Percentiles rank a stretch among this genome's conserved stretches.
phyloP scores from a whole-genome alignment of 306 rosid genomes.

The Herpetospermum pedunculosum region DNA sequence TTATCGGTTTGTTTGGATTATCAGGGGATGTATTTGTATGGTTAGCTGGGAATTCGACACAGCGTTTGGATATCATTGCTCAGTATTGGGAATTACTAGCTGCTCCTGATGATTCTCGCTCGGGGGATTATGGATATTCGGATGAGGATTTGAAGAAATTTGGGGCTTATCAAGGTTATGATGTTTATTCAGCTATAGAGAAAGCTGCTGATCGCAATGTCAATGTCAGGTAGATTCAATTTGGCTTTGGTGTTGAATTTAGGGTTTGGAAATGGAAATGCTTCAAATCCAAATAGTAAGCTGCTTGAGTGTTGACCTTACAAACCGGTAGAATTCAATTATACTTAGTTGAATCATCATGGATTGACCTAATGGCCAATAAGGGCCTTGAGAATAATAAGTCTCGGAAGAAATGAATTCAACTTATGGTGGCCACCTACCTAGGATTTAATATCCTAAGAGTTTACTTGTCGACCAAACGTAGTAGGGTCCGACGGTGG shows the following conservation, averaged over 20 bases:
- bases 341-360: neutral
- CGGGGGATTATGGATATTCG: slow-evolving; percentile 82
- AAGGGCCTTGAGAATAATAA: no score
- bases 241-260: neutral
- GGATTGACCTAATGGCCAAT: no score
- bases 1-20: neutral
- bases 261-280: neutral
- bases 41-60: slow-evolving; percentile 67
- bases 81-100: slow-evolving; percentile 76
- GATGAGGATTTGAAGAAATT: slow-evolving; percentile 38
- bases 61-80: slow-evolving; percentile 58
- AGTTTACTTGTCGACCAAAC: no score
- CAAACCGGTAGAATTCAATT: neutral
- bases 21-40: slow-evolving; percentile 78
- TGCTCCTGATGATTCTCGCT: slow-evolving; percentile 44
- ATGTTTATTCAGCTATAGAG: slow-evolving; percentile 51
- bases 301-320: neutral
- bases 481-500: no score
- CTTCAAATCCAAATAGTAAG: neutral
- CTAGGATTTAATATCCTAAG: no score
- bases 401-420: no score
- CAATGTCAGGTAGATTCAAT: slow-evolving; percentile 34
- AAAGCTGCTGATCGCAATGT: slow-evolving; percentile 67
- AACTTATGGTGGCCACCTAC: no score
- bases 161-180: slow-evolving; percentile 62